Conservation (phyloP, 2,329 filamentous ascomycete genomes). For the Penicillium italicum region DNA sequence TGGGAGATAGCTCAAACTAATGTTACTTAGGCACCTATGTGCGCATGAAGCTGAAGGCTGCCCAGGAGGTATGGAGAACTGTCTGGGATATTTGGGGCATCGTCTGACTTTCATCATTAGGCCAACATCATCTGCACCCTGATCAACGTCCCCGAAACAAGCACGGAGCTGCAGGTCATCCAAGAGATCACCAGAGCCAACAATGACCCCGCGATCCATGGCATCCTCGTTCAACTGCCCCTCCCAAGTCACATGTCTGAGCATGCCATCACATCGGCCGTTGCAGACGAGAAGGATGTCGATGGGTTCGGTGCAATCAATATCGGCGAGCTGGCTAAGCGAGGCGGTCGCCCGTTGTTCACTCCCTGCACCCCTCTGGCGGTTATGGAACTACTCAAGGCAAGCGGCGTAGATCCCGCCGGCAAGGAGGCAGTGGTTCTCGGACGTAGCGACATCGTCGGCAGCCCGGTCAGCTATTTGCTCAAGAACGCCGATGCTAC, state of each 20-base stretch:
- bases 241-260: slow-evolving; percentile 87
- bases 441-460: slow-evolving; percentile 94
- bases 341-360: slow-evolving; percentile 84
- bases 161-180: slow-evolving; percentile 80
- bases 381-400: slow-evolving; percentile 86
- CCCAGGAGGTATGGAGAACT: slow-evolving; percentile 64
- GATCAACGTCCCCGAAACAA: slow-evolving; percentile 75
- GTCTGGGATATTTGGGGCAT: background rate
- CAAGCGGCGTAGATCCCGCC: slow-evolving; percentile 74
- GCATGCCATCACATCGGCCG: slow-evolving; percentile 82
- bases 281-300: slow-evolving; percentile 92
- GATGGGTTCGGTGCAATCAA: slow-evolving; percentile 93
- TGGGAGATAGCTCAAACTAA: background rate
- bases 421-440: slow-evolving; percentile 95
- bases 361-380: slow-evolving; percentile 95
- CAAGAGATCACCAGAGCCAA: slow-evolving; percentile 78
- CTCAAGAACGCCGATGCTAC: slow-evolving; percentile 94
- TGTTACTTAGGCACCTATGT: slow-evolving; percentile 77
- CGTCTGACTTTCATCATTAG: slow-evolving; percentile 43
- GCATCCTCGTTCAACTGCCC: slow-evolving; percentile 90
- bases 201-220: slow-evolving; percentile 80
- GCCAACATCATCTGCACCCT: slow-evolving; percentile 87
- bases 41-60: slow-evolving; percentile 98
- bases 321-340: slow-evolving; percentile 95
- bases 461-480: slow-evolving; percentile 92